These are phyloP conservation scores for Lunasporangiospora selenospora DNA, from an alignment of 192 early-diverging fungal genomes.

Conservation along the genomic window DNA sequence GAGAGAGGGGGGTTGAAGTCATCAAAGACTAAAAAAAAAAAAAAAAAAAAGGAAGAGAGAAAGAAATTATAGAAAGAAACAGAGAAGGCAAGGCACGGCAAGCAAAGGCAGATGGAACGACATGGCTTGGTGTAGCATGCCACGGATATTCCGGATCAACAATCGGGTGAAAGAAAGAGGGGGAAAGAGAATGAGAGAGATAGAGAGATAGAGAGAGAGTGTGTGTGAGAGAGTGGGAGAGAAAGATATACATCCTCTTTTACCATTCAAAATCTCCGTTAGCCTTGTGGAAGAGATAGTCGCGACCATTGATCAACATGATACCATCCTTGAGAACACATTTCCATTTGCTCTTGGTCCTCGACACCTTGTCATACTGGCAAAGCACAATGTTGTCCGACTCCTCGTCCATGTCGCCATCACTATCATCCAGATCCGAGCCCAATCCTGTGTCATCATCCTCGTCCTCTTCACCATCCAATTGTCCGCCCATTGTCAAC, in stretches of 20 bases:
- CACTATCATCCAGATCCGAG: slow-evolving; percentile 47
- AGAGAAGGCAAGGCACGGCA: background rate
- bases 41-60: slow-evolving; percentile 1
- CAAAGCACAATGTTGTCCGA: slow-evolving; percentile 40
- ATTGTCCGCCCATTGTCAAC: slow-evolving; percentile 8
- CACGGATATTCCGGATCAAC: background rate
- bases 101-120: background rate
- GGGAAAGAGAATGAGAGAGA: background rate
- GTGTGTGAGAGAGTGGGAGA: slow-evolving; percentile 1
- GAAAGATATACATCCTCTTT: slow-evolving; percentile 14
- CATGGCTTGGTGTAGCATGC: slow-evolving; percentile 6
- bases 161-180: background rate
- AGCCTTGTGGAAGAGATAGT: slow-evolving; percentile 94
- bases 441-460: slow-evolving; percentile 36
- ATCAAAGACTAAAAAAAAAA: background rate
- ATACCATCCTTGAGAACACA: slow-evolving; percentile 97
- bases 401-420: slow-evolving; percentile 45
- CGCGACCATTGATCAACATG: slow-evolving; percentile 92
- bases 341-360: slow-evolving; percentile 99
- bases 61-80: background rate
- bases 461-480: slow-evolving; percentile 34
- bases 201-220: background rate
- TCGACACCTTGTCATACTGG: slow-evolving; percentile 65
- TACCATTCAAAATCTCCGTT: slow-evolving; percentile 99
- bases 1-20: background rate